These are phyloP conservation scores for Auricularia heimuer DNA, from an alignment of 768 basidiomycete genomes.

Conservation along the genomic window DNA sequence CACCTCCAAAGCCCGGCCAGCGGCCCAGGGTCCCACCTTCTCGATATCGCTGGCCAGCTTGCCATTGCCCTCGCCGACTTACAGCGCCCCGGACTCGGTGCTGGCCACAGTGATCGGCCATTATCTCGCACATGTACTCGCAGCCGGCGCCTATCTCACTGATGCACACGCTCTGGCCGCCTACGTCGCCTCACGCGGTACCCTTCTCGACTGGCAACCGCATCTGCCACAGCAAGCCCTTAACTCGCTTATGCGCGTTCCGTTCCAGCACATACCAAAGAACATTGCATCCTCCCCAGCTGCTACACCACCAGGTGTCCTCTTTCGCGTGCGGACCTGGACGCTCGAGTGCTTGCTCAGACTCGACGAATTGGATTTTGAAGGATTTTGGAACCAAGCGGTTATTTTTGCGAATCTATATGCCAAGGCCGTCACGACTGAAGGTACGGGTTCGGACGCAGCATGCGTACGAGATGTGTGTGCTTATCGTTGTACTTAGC, in stretches of 20 bases:
- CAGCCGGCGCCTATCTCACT: slow-evolving; percentile 15
- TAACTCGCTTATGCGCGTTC: background rate
- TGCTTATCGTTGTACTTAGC: background rate
- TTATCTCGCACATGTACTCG: slow-evolving; percentile 48
- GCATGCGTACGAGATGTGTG: background rate
- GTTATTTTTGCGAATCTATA: slow-evolving; percentile 5
- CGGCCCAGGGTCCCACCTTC: slow-evolving; percentile 7
- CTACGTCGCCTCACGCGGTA: slow-evolving; percentile 2
- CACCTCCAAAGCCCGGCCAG: background rate
- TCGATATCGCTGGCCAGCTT: slow-evolving; percentile 1
- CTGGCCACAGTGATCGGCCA: slow-evolving; percentile 48
- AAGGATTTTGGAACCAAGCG: slow-evolving; percentile 8
- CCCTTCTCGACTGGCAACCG: slow-evolving; percentile 6
- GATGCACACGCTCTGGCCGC: slow-evolving; percentile 1
- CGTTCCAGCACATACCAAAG: background rate
- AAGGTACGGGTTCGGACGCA: background rate
- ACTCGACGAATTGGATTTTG: slow-evolving; percentile 4
- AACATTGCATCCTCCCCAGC: background rate
- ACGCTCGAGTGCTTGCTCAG: slow-evolving; percentile 7
- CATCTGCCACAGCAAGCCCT: background rate
- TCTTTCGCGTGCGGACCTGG: slow-evolving; percentile 7
- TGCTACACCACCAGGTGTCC: background rate
- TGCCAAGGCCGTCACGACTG: slow-evolving; percentile 1
- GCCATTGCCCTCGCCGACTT: slow-evolving; percentile 28
- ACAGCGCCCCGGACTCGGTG: slow-evolving; percentile 18